Percentiles rank a stretch among this genome's conserved stretches.
phyloP scores from a whole-genome alignment of 208 protist species.

The Vickermania spadyakhi region DNA sequence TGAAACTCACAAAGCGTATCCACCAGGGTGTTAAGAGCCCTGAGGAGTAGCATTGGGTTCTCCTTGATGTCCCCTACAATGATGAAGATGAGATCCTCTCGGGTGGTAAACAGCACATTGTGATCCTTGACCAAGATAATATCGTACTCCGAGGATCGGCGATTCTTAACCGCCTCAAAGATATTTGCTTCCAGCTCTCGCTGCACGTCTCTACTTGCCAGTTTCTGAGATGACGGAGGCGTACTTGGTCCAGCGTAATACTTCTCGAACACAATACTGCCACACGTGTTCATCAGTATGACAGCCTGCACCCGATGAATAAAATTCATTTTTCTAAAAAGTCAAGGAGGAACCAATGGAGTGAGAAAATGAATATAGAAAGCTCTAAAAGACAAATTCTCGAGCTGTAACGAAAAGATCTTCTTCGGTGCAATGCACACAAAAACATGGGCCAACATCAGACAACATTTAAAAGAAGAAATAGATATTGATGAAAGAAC shows the following conservation, averaged over 20 bases:
- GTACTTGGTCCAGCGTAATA: constrained; percentile 77
- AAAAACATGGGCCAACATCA: no score
- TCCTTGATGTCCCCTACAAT: constrained; percentile 75
- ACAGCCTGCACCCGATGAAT: constrained; percentile 81
- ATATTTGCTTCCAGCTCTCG: constrained; percentile 48
- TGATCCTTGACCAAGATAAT: constrained; percentile 73
- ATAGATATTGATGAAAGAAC: no score
- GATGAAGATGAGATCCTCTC: constrained; percentile 56
- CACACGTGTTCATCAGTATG: constrained; percentile 56
- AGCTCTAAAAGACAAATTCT: no score
- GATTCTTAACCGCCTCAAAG: constrained; percentile 26
- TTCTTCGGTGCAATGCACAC: no score
- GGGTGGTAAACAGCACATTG: constrained; percentile 50
- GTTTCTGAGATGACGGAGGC: constrained; percentile 27
- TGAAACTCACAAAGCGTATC: constrained; percentile 52
- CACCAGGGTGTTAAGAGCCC: constrained; percentile 49
- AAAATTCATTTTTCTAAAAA: constrained; percentile 45
- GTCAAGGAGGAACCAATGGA: no score
- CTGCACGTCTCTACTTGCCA: constrained; percentile 55
- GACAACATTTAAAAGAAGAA: no score
- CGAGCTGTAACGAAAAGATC: no score
- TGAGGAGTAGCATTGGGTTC: constrained; percentile 76
- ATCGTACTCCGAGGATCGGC: constrained; percentile 38
- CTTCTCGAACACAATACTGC: constrained; percentile 72
- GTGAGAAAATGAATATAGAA: no score